Conservation (phyloP, 2,329 filamentous ascomycete genomes). For the Microdochium trichocladiopsis region DNA sequence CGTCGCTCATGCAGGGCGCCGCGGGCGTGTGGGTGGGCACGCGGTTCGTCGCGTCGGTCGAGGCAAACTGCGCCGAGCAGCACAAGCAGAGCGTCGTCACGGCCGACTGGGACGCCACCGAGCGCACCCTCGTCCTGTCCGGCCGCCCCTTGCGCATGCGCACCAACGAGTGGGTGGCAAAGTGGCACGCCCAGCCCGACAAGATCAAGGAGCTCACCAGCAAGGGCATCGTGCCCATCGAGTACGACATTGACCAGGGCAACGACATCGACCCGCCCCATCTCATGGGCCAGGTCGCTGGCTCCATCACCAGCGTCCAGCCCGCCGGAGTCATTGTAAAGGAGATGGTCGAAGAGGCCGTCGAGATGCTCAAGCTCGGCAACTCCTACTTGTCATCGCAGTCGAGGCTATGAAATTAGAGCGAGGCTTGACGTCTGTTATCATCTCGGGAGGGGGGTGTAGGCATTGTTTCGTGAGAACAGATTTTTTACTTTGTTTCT, state of each 20-base stretch:
- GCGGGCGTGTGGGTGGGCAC: conserved; percentile 92
- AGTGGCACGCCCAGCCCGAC: conserved; percentile 71
- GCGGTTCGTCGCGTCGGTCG: conserved; percentile 75
- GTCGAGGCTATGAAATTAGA: conserved; percentile 33
- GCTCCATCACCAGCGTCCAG: conserved; percentile 67
- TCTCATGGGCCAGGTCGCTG: conserved; percentile 91
- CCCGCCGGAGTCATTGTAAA: conserved; percentile 79
- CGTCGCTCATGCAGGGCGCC: conserved; percentile 80
- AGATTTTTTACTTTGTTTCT: too few species aligned
- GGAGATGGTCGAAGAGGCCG: conserved; percentile 79
- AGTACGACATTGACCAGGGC: conserved; percentile 75
- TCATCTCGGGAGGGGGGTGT: background rate
- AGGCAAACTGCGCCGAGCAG: conserved; percentile 72
- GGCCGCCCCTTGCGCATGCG: conserved; percentile 75
- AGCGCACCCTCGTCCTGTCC: conserved; percentile 74
- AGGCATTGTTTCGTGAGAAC: too few species aligned
- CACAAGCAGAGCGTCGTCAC: conserved; percentile 80
- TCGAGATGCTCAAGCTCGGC: conserved; percentile 57
- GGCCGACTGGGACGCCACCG: conserved; percentile 74
- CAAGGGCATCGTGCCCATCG: conserved; percentile 71
- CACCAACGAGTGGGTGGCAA: conserved; percentile 75
- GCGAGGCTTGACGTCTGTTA: conserved; percentile 18
- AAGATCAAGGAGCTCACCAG: conserved; percentile 71
- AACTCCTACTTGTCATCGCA: conserved; percentile 45
- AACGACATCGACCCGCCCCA: conserved; percentile 81